Conservation (phyloP, 73 alveolate genomes). For the Breviolum minutum region DNA sequence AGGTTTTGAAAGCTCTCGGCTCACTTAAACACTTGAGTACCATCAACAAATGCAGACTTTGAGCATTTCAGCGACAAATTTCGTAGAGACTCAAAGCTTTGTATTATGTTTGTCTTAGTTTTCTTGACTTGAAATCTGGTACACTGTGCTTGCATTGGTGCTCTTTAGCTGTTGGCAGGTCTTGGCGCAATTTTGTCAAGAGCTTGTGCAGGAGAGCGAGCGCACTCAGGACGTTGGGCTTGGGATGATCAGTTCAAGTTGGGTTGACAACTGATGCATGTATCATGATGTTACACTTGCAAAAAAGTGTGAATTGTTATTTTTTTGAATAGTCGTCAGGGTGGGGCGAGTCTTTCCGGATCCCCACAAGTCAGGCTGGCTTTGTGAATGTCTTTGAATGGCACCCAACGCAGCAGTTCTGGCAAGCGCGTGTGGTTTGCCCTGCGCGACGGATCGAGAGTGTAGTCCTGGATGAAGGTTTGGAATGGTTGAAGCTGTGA, state of each 20-base stretch:
- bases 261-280: neutral
- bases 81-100: neutral
- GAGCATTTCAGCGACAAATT: too few relatives aligned
- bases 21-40: neutral
- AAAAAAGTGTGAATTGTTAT: too few relatives aligned
- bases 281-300: too few relatives aligned
- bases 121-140: neutral
- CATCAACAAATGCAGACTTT: neutral
- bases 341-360: neutral
- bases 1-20: neutral
- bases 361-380: neutral
- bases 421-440: conserved; percentile 90
- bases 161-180: neutral
- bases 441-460: conserved; percentile 71
- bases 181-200: conserved; percentile 50
- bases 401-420: conserved; percentile 85
- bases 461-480: conserved; percentile 51
- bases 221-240: neutral
- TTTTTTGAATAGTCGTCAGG: too few relatives aligned
- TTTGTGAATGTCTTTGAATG: conserved; percentile 67
- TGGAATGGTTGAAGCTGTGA: neutral
- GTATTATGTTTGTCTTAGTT: neutral
- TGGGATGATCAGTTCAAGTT: neutral
- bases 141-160: neutral
- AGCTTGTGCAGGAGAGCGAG: conserved; percentile 79